Conservation (phyloP, 1,139 yeast genomes). For the Zygotorulaspora mrakii region DNA sequence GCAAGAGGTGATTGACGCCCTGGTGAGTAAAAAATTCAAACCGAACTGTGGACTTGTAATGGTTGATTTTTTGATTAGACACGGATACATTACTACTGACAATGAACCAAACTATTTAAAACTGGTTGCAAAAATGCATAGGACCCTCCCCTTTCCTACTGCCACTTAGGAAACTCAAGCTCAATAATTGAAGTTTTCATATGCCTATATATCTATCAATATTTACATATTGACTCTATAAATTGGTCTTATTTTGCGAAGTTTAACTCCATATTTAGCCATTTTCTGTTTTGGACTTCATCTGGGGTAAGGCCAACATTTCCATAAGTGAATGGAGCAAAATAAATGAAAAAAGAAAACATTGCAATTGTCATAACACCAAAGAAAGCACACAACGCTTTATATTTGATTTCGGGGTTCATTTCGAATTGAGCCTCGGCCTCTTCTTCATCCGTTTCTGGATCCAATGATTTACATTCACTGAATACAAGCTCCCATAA, state of each 20-base stretch:
- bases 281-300: conserved; percentile 69
- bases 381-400: conserved; percentile 39
- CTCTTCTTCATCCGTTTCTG: conserved; percentile 33
- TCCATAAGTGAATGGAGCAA: conserved; percentile 86
- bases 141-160: conserved; percentile 68
- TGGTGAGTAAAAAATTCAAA: conserved; percentile 63
- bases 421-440: conserved; percentile 26
- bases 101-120: conserved; percentile 61
- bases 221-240: not conserved
- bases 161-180: conserved; percentile 20
- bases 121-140: conserved; percentile 57
- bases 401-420: conserved; percentile 26
- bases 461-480: conserved; percentile 45
- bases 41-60: conserved; percentile 83
- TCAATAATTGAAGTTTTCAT: no score
- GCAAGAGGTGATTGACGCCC: conserved; percentile 49
- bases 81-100: conserved; percentile 61
- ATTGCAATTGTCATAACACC: conserved; percentile 46
- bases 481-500: conserved; percentile 76
- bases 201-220: not conserved
- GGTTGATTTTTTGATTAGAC: conserved; percentile 80
- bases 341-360: conserved; percentile 64
- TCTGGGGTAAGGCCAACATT: conserved; percentile 57
- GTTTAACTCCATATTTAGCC: conserved; percentile 79
- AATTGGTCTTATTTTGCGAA: conserved; percentile 56